Evolutionary conservation across 1,139 yeast genomes (phyloP), one percentile per base, ranked within the genome.

Genomic region (Debaryomyces nepalensis): DNA sequence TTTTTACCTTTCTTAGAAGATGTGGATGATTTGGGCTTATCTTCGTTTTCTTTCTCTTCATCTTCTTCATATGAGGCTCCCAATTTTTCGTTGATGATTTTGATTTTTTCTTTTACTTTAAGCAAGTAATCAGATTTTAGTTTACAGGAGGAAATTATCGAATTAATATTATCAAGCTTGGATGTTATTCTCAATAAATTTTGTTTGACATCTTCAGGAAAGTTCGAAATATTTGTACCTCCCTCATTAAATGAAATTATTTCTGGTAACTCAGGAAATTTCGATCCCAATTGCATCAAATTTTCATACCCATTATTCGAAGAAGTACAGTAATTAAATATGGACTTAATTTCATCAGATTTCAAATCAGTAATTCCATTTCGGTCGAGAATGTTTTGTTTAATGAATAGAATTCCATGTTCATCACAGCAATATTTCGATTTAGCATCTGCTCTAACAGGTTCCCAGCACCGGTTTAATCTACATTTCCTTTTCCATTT

Each of bases 401-500:
- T 60, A 69, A 87, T 74, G 54, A 71, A 89, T 44, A 59, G 54
- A 18, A 77, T 45, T 0, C 96, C 97, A 61, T 91, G 96, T 26
- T 79, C 86, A 21, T 71, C 74, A 16, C 81, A 66, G 59, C 98
- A 91, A 59, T 87, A 91, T 59, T 90, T 89, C 33, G 90, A 80
- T 45, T 53, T 52, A 8, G 45, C 41, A 23, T 55, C 65, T 5
- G 56, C 51, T 8, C 50, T 46, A 6, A 87, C 80, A 0, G 95
- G 88, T 40, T 74, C 70, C 47, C 62, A 73, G 57, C 98, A 91
- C 1, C 59, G 64, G 0, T 64, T 61, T 10, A 87, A 47, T 22
- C 95, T 72, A 57, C 97, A 91, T 55, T 84, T 86, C 34, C 87
- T 73, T 60, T 84, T 86, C 93, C 93, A 91, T 14, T 70, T 49